Evolutionary conservation across 2,329 filamentous ascomycete genomes (phyloP), one percentile per base, ranked within the genome.

Genomic region (Ramularia endophylla): DNA sequence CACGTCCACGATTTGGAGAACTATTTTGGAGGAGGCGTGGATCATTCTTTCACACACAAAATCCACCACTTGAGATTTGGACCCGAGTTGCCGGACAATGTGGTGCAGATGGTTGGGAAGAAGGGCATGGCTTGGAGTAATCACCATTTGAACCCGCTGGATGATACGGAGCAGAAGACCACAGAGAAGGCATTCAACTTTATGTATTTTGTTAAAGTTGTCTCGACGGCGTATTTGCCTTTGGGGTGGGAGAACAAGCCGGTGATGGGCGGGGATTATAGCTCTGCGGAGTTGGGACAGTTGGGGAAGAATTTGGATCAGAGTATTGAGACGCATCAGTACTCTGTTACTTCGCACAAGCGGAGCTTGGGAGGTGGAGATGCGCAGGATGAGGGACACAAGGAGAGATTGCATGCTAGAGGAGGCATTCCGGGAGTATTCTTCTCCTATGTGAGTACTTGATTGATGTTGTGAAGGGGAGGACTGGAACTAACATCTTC

Each of bases 121-220:
- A 75, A 71, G 57, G 63, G 65, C 8, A 71, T 68, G 60, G 75
- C 71, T 46, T 95, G 87, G 87, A 87, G 85, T 8, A 34, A 34
- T 20, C 86, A 95, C 67, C 88, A 97, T 65, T 67, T 87, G 53
- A 95, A 97, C 66, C 92, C 92, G 4, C 78, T 98, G 4, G 94
- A 98, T 59, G 74, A 77, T 39, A 85, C 83, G 3, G 70, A 76
- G 50, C 88, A 97, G 71, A 68, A 74, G 38, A 94, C 87, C 2
- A 71, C 77, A 27, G 88, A 95, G 58, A 78, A 87, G 53, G 85
- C 85, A 51, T 95, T 77, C 74, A 98, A 95, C 72, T 98, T 83
- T 66, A 95, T 97, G 87, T 98, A 98, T 73, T 98, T 98, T 66
- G 76, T 98, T 67, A 98, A 98, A 74, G 92, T 98, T 43, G 92